Conservation (phyloP, 495 filamentous ascomycete genomes). For the Penicillium atrosanguineum region DNA sequence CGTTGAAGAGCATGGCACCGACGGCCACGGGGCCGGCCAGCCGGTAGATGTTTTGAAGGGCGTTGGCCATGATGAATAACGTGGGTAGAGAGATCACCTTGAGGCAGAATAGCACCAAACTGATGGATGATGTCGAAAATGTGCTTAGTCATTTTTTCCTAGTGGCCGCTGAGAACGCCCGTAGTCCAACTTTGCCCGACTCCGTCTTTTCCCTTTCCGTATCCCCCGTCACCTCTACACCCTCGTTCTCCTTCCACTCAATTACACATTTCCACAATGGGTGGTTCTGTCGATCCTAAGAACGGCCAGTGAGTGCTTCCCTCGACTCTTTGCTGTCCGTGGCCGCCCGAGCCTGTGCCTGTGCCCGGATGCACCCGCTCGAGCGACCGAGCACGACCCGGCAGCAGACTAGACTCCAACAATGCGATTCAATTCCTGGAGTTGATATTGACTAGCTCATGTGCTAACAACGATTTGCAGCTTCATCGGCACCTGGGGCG, state of each 20-base stretch:
- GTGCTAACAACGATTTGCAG: conserved; percentile 47
- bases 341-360: conserved; percentile 8
- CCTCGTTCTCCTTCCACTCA: background rate
- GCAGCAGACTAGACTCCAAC: background rate
- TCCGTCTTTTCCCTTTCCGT: conserved; percentile 31
- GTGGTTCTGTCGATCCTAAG: conserved; percentile 60
- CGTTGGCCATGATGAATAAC: conserved; percentile 53
- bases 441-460: background rate
- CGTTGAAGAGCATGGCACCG: conserved; percentile 59
- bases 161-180: conserved; percentile 32
- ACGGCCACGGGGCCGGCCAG: conserved; percentile 69
- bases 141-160: conserved; percentile 30
- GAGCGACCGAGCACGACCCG: conserved; percentile 1
- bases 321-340: conserved; percentile 10
- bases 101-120: conserved; percentile 12
- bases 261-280: conserved; percentile 57
- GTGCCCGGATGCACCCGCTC: conserved; percentile 27
- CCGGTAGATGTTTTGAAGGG: conserved; percentile 62
- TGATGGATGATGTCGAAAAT: conserved; percentile 25
- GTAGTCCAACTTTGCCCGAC: conserved; percentile 35
- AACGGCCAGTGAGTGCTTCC: conserved; percentile 65
- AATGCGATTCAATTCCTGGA: background rate
- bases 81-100: conserved; percentile 19
- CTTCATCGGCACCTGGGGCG: conserved; percentile 83
- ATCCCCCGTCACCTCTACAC: conserved; percentile 25